These are phyloP conservation scores for Hemisphaericaspora lyxosophila DNA, from an alignment of 1,139 yeast genomes.

Conservation along the genomic window DNA sequence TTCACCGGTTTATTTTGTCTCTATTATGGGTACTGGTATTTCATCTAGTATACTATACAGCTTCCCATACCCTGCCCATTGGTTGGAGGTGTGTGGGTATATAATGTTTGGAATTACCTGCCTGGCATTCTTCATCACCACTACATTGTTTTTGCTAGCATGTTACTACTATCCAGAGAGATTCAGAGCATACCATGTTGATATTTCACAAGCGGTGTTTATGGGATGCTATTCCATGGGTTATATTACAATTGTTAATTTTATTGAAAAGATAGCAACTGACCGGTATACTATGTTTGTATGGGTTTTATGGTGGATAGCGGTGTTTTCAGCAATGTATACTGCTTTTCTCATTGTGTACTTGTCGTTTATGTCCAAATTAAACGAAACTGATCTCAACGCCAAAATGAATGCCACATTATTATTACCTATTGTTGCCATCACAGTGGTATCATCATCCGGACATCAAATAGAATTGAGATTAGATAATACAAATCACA, in stretches of 20 bases:
- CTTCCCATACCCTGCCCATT: conserved; percentile 62
- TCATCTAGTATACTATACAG: conserved; percentile 56
- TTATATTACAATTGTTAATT: conserved; percentile 59
- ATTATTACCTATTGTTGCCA: conserved; percentile 70
- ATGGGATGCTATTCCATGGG: conserved; percentile 86
- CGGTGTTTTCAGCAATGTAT: conserved; percentile 49
- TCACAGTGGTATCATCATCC: conserved; percentile 70
- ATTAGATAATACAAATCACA: conserved; percentile 41
- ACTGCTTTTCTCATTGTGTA: conserved; percentile 57
- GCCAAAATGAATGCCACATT: conserved; percentile 39
- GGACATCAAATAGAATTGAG: conserved; percentile 54
- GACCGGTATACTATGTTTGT: conserved; percentile 17
- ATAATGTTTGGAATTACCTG: conserved; percentile 57
- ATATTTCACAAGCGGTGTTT: conserved; percentile 54
- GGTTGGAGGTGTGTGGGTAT: conserved; percentile 61
- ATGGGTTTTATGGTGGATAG: conserved; percentile 23
- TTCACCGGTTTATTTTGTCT: conserved; percentile 64
- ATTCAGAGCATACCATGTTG: conserved; percentile 34
- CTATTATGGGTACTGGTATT: conserved; percentile 86
- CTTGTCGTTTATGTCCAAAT: conserved; percentile 40
- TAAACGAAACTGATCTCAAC: conserved; percentile 20
- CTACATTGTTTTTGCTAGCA: conserved; percentile 18
- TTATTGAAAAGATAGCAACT: conserved; percentile 40
- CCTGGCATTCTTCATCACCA: conserved; percentile 43
- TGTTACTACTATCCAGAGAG: conserved; percentile 35